These are phyloP conservation scores for Forsythia suspensa DNA, from an alignment of 257 asterid species.

Conservation along the genomic window DNA sequence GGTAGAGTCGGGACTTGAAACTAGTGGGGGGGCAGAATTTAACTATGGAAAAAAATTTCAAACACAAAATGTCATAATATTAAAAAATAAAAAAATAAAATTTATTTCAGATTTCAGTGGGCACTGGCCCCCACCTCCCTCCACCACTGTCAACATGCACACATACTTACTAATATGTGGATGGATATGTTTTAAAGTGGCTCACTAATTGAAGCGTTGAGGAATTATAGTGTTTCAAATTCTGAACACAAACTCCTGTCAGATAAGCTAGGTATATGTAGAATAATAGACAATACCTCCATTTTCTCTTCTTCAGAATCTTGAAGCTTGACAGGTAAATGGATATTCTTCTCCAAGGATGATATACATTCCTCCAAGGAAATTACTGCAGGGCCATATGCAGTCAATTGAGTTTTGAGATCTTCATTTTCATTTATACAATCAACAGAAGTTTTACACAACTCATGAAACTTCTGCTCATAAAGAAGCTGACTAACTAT, in stretches of 20 bases:
- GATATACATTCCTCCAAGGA: slow-evolving; percentile 38
- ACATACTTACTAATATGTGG: not conserved
- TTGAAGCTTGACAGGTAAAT: slow-evolving; percentile 20
- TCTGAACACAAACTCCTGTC: not conserved
- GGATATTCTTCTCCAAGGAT: slow-evolving; percentile 36
- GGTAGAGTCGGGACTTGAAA: no score
- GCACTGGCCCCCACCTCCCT: no score
- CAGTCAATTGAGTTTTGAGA: slow-evolving; percentile 54
- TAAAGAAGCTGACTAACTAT: slow-evolving; percentile 54
- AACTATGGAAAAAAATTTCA: no score
- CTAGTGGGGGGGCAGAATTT: no score
- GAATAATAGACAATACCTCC: slow-evolving; percentile 28
- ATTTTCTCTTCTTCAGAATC: slow-evolving; percentile 18
- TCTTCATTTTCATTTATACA: slow-evolving; percentile 53
- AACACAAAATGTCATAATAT: no score
- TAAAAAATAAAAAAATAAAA: no score
- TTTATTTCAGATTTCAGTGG: no score
- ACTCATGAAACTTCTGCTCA: slow-evolving; percentile 76
- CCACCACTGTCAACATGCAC: not conserved
- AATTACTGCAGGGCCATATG: slow-evolving; percentile 37
- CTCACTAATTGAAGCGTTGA: not conserved
- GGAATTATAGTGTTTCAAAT: not conserved
- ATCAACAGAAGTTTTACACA: slow-evolving; percentile 45
- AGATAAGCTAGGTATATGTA: not conserved
- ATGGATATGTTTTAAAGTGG: not conserved